phyloP scores from a whole-genome alignment of 352 stramenopile species.

The Globisporangium cederbergense region DNA sequence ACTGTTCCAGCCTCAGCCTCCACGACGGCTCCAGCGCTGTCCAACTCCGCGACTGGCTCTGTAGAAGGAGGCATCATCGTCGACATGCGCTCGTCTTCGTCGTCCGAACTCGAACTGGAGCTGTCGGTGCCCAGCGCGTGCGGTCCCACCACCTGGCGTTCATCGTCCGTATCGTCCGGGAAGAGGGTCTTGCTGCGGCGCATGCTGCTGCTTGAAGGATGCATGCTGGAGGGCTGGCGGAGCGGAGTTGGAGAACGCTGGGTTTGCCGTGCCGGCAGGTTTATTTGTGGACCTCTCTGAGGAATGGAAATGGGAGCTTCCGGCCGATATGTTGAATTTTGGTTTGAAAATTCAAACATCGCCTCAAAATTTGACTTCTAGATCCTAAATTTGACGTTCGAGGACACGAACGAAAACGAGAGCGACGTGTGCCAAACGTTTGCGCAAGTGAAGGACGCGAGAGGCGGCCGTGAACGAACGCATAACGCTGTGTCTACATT shows the following conservation, averaged over 20 bases:
- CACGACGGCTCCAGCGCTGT: neutral
- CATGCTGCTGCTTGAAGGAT: conserved; percentile 8
- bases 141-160: conserved; percentile 2
- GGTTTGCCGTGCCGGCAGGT: neutral
- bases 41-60: neutral
- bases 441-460: too few relatives aligned
- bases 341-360: neutral
- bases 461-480: too few relatives aligned
- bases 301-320: neutral
- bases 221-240: neutral
- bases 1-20: neutral
- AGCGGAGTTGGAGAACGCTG: too few relatives aligned
- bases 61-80: neutral
- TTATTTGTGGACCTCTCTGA: neutral
- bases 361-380: neutral
- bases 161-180: conserved; percentile 8
- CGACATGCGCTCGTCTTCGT: neutral
- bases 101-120: conserved; percentile 5
- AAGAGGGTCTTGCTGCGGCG: conserved; percentile 12
- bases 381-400: too few relatives aligned
- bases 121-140: conserved; percentile 1
- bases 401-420: too few relatives aligned
- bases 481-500: too few relatives aligned
- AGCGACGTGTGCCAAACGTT: too few relatives aligned
- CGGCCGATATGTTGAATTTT: neutral